Percentiles rank a stretch among this genome's conserved stretches.
phyloP scores from a whole-genome alignment of 108 stramenopile species.

The Cyclotella baltica region DNA sequence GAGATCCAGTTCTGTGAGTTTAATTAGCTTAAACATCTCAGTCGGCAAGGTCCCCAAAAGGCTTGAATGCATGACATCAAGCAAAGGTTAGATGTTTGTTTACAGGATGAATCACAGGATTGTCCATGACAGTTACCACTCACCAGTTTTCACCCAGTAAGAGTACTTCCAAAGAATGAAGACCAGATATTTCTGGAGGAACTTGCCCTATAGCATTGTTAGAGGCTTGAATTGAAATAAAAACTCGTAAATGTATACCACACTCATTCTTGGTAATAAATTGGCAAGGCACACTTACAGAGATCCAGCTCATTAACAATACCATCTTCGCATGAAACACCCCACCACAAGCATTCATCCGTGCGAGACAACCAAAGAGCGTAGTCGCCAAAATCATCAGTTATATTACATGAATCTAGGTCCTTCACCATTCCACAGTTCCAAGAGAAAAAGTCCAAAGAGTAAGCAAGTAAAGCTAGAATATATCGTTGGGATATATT shows the following conservation, averaged over 20 bases:
- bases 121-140: too few species aligned
- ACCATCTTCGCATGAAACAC: slow-evolving; percentile 61
- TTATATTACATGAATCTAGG: background rate
- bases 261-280: background rate
- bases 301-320: slow-evolving; percentile 45
- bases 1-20: background rate
- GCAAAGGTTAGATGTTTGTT: too few species aligned
- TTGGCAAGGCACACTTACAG: background rate
- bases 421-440: background rate
- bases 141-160: background rate
- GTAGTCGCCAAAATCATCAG: slow-evolving; percentile 9
- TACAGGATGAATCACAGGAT: too few species aligned
- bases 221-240: background rate
- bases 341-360: slow-evolving; percentile 66
- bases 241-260: too few species aligned
- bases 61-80: too few species aligned
- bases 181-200: background rate
- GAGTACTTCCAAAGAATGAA: background rate
- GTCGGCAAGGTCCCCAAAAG: slow-evolving; percentile 27
- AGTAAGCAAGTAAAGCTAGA: slow-evolving; percentile 27
- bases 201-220: background rate
- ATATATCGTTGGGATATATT: slow-evolving; percentile 33
- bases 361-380: slow-evolving; percentile 48
- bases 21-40: slow-evolving; percentile 7
- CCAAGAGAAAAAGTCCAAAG: slow-evolving; percentile 30